These are phyloP conservation scores for Sclerospora graminicola DNA, from an alignment of 352 stramenopile genomes.

Conservation along the genomic window DNA sequence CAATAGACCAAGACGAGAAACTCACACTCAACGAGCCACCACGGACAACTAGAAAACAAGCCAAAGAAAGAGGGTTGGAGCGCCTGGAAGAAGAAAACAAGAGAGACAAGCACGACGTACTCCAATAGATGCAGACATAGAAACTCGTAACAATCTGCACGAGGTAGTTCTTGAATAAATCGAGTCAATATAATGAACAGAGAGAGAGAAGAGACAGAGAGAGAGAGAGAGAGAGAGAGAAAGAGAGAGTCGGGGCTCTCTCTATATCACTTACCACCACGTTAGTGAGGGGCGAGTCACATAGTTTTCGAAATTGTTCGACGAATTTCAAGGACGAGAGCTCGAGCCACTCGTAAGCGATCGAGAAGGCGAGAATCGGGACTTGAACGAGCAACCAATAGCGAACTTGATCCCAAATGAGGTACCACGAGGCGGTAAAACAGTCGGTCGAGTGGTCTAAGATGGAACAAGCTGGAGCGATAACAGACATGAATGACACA, in stretches of 20 bases:
- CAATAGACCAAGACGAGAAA: slow-evolving; percentile 75
- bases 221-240: too few species aligned
- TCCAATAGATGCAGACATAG: slow-evolving; percentile 78
- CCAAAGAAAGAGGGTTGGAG: too few species aligned
- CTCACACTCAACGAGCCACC: slow-evolving; percentile 53
- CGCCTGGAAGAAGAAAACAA: too few species aligned
- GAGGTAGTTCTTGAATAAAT: slow-evolving; percentile 44
- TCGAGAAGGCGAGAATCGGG: slow-evolving; percentile 50
- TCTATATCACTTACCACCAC: slow-evolving; percentile 48
- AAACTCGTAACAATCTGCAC: slow-evolving; percentile 68
- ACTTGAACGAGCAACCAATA: slow-evolving; percentile 73
- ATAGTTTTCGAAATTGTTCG: slow-evolving; percentile 55
- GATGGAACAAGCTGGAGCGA: slow-evolving; percentile 37
- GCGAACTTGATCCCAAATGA: slow-evolving; percentile 72
- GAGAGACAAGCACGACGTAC: too few species aligned
- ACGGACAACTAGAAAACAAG: slow-evolving; percentile 63
- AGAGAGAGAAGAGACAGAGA: too few species aligned
- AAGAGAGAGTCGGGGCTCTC: too few species aligned
- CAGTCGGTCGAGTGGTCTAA: slow-evolving; percentile 40
- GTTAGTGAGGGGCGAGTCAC: slow-evolving; percentile 57
- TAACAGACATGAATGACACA: too few species aligned
- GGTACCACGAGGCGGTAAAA: slow-evolving; percentile 76
- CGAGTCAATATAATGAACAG: too few species aligned
- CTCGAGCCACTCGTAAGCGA: slow-evolving; percentile 81
- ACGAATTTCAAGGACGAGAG: slow-evolving; percentile 45